Conservation (phyloP, 805 yeast species). For the Pichia rugopelliculosa region DNA sequence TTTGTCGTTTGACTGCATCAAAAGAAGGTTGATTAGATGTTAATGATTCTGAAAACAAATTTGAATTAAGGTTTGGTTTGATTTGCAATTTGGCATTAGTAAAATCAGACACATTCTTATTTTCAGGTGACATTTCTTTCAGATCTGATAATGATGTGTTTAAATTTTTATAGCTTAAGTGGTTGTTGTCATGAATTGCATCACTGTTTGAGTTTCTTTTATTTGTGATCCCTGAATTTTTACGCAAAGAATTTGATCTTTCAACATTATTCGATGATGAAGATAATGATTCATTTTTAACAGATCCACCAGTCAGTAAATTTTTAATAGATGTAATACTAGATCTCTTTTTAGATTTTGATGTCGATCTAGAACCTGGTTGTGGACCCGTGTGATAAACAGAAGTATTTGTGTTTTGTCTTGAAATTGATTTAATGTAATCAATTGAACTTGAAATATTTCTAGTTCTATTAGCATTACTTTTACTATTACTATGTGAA, state of each 20-base stretch:
- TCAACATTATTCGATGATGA: constrained; percentile 18
- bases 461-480: constrained; percentile 14
- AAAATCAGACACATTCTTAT: constrained; percentile 3
- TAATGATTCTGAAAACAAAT: constrained; percentile 14
- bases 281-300: constrained; percentile 10
- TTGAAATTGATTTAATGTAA: constrained; percentile 30
- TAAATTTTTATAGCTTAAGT: not conserved
- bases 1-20: constrained; percentile 16
- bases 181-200: constrained; percentile 16
- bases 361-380: constrained; percentile 13
- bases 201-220: constrained; percentile 17
- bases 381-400: not conserved
- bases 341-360: constrained; percentile 23
- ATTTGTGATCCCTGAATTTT: constrained; percentile 8
- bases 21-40: not conserved
- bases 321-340: constrained; percentile 31
- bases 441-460: constrained; percentile 32
- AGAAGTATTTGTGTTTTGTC: constrained; percentile 23
- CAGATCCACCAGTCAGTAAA: constrained; percentile 29
- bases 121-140: constrained; percentile 16
- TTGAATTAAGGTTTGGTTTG: not conserved
- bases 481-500: not conserved
- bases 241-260: constrained; percentile 4
- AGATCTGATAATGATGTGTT: constrained; percentile 8
- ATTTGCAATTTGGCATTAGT: not conserved